Base-by-base conservation (phyloP, 2,329 filamentous ascomycete species). In the Epichloe aotearoae region DNA sequence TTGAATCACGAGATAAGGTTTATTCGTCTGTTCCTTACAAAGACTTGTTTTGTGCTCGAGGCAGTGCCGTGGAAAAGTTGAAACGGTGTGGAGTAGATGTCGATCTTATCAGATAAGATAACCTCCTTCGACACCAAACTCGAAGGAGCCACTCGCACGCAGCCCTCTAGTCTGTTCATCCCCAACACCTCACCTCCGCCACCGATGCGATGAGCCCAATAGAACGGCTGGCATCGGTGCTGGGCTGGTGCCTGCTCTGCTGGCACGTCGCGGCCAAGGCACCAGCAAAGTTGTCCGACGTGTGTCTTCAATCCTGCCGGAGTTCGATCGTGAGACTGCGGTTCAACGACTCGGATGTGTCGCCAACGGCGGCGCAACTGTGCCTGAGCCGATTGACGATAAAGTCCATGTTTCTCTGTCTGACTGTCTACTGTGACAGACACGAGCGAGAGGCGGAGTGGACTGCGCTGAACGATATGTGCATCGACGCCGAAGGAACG, bases 381-480 rank as follows among this genome's bases (percentile, higher is more conserved):
- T 71, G 68, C 51, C 53, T 59, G 33, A 69, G 65, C 34, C 55
- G 50, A 0, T 54, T 62, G 30, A 54, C 56, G 2, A 53, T 63
- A 3, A 7, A 55, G 1, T 70, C 69, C 2, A 54, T 70, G 8
- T 70, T 66, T 15, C 52, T 73, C 0, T 74, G 71, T 38, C 43
- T 67, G 11, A 54, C 59, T 4, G 54, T 63, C 3, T 65, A 69
- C 56, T 73, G 71, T 53, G 55, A 55, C 33, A 52, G 53, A 3
- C 58, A 54, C 1, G 60, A 62, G 3, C 53, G 59, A 8, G 52
- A 53, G 1, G 55, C 39, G 0, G 64, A 62, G 0, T 45, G 69
- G 12, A 43, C 20, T 2, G 51, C 51, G 8, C 53, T 69, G 46
- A 69, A 70, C 50, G 51, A 59, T 20, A 70, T 66, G 5, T 73